Base-by-base conservation (phyloP, 164 flowering plant genomes). In the Liquidambar formosana region DNA sequence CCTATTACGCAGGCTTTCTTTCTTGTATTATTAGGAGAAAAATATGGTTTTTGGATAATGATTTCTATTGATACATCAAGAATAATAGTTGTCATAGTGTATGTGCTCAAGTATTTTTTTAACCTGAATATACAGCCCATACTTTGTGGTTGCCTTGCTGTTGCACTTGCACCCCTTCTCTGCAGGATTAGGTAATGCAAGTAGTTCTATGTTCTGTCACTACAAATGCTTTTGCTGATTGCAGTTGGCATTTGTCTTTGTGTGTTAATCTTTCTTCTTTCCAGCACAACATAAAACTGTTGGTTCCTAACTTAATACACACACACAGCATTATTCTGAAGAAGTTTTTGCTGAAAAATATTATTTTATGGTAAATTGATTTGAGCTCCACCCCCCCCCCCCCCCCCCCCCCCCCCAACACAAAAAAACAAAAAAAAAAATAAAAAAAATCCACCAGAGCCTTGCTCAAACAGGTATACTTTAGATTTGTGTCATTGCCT, bases 211-310 rank as follows among this genome's bases (percentile, higher is more conserved):
- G 26, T 43, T 54, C 63, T 66, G 71, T 56, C 64, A 64, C 57
- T 53, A 1, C 14, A 38, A 51, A 14, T 64, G 45, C 59, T 26
- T 58, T 41, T 61, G 48, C 15, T 61, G 21, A 63, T 65, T 23
- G 59, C 59, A 61, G 79, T 75, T 75, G 82, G 58, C 77, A 70
- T 70, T 75, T 67, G 72, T 75, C 73, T 63, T 67, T 72, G 70
- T 73, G n/a, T 60, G 38, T 12, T 44, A 47, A 56, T 57, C 14
- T 53, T 58, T 75, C 66, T 33, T 61, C 73, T 75, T 78, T 78
- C 73, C 78, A 75, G 81, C 81, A 71, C 41, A 33, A 33, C 57
- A 73, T 13, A 27, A 45, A 2, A 51, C 57, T 49, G 48, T 61
- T 68, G 45, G 53, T 58, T 23, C 21, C 8, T 19, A 15, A 19